These are phyloP conservation scores for Solanum peruvianum DNA, from an alignment of 257 asterid genomes.

Conservation along the genomic window DNA sequence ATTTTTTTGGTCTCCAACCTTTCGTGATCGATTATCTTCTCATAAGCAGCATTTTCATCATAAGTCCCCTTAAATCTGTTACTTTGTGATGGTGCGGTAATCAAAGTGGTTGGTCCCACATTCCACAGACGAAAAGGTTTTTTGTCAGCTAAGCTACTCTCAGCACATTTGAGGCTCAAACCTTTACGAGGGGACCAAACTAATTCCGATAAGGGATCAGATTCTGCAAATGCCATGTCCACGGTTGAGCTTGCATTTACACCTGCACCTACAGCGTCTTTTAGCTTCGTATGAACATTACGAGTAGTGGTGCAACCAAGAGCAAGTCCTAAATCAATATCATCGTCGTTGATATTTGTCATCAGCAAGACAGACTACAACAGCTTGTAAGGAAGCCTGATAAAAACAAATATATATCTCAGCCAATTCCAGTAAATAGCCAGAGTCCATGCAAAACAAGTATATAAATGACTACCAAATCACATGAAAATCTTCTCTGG, in stretches of 20 bases:
- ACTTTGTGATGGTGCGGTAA: conserved; percentile 14
- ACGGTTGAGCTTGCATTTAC: conserved; percentile 54
- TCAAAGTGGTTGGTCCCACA: conserved; percentile 13
- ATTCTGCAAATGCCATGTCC: conserved; percentile 39
- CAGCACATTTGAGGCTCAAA: conserved; percentile 44
- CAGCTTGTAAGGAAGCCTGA: conserved; percentile 9
- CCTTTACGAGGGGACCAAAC: conserved; percentile 68
- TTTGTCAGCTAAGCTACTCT: conserved; percentile 11
- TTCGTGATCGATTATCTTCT: not conserved
- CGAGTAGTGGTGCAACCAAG: conserved; percentile 26
- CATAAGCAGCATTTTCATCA: conserved; percentile 10
- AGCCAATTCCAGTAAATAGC: not conserved
- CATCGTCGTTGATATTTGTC: conserved; percentile 22
- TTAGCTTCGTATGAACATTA: conserved; percentile 7
- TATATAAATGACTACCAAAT: not conserved
- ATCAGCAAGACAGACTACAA: not conserved
- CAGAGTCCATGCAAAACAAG: not conserved
- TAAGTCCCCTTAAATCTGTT: conserved; percentile 11
- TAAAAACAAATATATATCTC: not conserved
- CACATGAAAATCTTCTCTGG: not conserved
- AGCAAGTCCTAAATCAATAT: conserved; percentile 34
- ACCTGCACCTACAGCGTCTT: conserved; percentile 60
- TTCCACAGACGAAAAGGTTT: conserved; percentile 29
- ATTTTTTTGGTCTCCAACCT: not conserved
- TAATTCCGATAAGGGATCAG: conserved; percentile 60